Conservation (phyloP, 2,329 filamentous ascomycete genomes). For the Zymoseptoria pseudotritici region DNA sequence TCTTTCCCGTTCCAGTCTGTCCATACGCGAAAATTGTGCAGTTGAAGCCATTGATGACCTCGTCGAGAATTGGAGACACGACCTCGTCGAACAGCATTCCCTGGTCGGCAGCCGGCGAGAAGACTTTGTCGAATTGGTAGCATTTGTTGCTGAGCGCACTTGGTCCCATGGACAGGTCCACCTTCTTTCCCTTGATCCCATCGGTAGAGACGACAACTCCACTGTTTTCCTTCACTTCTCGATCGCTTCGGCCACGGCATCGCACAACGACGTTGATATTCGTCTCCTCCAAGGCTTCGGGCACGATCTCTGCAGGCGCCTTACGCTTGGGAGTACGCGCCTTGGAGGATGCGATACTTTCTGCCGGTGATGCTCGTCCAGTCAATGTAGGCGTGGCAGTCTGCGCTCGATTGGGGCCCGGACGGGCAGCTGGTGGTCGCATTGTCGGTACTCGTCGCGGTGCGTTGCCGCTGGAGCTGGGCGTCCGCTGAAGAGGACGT, state of each 20-base stretch:
- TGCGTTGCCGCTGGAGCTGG: slow-evolving; percentile 4
- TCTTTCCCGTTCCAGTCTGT: slow-evolving; percentile 96
- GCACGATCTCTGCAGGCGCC: slow-evolving; percentile 62
- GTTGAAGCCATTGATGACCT: slow-evolving; percentile 92
- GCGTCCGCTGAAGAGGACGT: slow-evolving; percentile 4
- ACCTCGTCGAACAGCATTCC: slow-evolving; percentile 92
- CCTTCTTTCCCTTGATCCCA: slow-evolving; percentile 74
- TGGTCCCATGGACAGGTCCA: slow-evolving; percentile 86
- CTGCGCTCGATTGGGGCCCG: slow-evolving; percentile 35
- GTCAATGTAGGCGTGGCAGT: slow-evolving; percentile 40
- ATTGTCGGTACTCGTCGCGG: slow-evolving; percentile 34
- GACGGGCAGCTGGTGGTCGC: slow-evolving; percentile 45
- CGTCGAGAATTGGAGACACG: slow-evolving; percentile 83
- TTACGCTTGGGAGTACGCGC: slow-evolving; percentile 67
- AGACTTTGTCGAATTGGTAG: slow-evolving; percentile 95
- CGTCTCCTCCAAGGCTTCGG: slow-evolving; percentile 66
- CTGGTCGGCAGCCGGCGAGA: slow-evolving; percentile 90
- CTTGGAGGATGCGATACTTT: slow-evolving; percentile 56
- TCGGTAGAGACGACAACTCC: slow-evolving; percentile 84
- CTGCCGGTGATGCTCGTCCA: slow-evolving; percentile 61
- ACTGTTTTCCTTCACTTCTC: slow-evolving; percentile 90
- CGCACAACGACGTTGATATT: slow-evolving; percentile 97
- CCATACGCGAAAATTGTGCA: slow-evolving; percentile 99
- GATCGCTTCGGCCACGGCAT: slow-evolving; percentile 84
- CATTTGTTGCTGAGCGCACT: slow-evolving; percentile 91